Conservation (phyloP, 1,139 yeast species). For the Geotrichum carabidarum region DNA sequence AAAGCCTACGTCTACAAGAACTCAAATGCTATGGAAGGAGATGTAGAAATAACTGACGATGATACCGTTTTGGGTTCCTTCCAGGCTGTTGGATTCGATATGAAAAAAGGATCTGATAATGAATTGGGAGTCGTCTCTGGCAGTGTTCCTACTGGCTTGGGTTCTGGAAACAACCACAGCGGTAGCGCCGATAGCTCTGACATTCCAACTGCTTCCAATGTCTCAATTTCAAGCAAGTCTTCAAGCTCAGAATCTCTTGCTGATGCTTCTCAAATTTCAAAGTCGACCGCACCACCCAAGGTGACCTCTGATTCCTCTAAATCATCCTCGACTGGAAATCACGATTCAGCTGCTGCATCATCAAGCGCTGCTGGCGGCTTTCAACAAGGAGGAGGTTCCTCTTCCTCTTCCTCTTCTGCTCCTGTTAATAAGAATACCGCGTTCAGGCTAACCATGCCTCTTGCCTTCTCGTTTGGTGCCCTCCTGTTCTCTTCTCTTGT, state of each 20-base stretch:
- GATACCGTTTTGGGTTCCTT: slow-evolving; percentile 54
- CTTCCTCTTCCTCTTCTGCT: background rate
- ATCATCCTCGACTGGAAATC: background rate
- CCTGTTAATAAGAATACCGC: background rate
- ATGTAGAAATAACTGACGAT: slow-evolving; percentile 56
- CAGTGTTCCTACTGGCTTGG: slow-evolving; percentile 9
- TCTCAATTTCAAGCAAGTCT: slow-evolving; percentile 21
- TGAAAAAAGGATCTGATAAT: slow-evolving; percentile 35
- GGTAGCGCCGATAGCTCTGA: slow-evolving; percentile 1
- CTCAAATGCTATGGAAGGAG: slow-evolving; percentile 44
- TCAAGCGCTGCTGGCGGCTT: background rate
- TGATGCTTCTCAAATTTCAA: slow-evolving; percentile 12
- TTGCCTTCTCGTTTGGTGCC: too few relatives aligned
- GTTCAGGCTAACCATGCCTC: too few relatives aligned
- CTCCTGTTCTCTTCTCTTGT: too few relatives aligned
- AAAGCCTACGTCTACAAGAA: slow-evolving; percentile 55
- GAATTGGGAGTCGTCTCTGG: slow-evolving; percentile 10
- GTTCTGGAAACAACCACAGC: slow-evolving; percentile 3
- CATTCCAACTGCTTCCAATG: slow-evolving; percentile 18
- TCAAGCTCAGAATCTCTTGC: slow-evolving; percentile 7
- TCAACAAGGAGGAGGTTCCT: background rate
- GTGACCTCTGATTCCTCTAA: background rate
- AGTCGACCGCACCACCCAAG: background rate
- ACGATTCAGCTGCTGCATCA: background rate
- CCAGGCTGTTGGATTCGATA: slow-evolving; percentile 65